Conservation (phyloP, 1,139 yeast species). For the Starmera stellimalicola region DNA sequence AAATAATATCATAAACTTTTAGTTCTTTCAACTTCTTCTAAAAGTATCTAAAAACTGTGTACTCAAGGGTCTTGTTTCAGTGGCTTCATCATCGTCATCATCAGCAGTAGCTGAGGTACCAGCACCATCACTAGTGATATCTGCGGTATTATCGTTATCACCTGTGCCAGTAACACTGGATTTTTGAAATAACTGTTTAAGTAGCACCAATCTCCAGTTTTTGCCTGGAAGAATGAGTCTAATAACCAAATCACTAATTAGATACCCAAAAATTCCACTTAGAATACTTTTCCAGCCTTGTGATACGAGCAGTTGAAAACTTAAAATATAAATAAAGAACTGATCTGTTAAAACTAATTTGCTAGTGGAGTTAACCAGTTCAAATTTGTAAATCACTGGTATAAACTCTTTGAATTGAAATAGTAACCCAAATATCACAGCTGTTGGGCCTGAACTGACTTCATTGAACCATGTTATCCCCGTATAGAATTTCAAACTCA, state of each 20-base stretch:
- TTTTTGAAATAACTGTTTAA: conserved; percentile 25
- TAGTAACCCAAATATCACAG: conserved; percentile 48
- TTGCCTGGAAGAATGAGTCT: conserved; percentile 55
- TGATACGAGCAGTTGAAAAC: conserved; percentile 40
- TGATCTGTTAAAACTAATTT: conserved; percentile 45
- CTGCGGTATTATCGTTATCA: not conserved
- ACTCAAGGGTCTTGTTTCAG: conserved; percentile 51
- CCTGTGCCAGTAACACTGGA: not conserved
- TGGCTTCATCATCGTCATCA: conserved; percentile 31
- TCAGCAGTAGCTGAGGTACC: conserved; percentile 13
- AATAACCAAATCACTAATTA: conserved; percentile 46
- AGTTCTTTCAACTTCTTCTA: conserved; percentile 21
- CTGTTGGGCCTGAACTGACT: conserved; percentile 52
- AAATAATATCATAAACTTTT: too few relatives aligned
- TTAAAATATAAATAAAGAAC: conserved; percentile 44
- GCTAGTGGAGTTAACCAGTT: conserved; percentile 19
- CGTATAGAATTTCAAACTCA: conserved; percentile 26
- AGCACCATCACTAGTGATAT: conserved; percentile 2
- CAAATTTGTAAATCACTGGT: conserved; percentile 55
- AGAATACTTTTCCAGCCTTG: conserved; percentile 44
- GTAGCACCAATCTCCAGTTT: conserved; percentile 31
- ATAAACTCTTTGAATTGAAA: conserved; percentile 46
- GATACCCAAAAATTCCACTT: conserved; percentile 47
- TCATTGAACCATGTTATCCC: conserved; percentile 22
- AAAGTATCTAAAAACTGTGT: conserved; percentile 52